Percentiles rank a stretch among this genome's conserved stretches.
Conservation (phyloP, 192 early-diverging fungal genomes). For the Geranomyces variabilis region DNA sequence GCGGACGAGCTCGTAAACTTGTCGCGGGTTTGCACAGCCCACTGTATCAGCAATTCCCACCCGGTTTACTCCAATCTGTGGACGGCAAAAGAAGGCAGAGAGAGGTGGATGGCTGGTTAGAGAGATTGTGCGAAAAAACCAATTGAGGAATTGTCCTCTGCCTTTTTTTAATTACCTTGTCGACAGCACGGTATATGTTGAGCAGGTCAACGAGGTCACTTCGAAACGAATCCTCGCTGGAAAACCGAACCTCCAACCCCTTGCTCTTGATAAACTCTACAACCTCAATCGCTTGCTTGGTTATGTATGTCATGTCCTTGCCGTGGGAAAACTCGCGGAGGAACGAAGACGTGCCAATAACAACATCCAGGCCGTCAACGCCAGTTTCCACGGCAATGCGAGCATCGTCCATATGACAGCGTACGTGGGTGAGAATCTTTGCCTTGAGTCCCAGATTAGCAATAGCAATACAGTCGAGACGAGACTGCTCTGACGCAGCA, state of each 20-base stretch:
- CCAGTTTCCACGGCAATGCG: conserved; percentile 95
- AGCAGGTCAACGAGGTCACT: conserved; percentile 96
- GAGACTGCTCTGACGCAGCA: conserved; percentile 95
- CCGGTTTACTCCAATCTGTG: conserved; percentile 89
- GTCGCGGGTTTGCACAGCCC: conserved; percentile 96
- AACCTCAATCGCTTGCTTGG: conserved; percentile 93
- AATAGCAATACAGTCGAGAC: conserved; percentile 88
- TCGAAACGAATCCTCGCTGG: conserved; percentile 97
- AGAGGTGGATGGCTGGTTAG: background rate
- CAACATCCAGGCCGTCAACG: conserved; percentile 96
- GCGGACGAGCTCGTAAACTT: conserved; percentile 96
- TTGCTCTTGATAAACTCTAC: conserved; percentile 94
- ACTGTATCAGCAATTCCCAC: conserved; percentile 99
- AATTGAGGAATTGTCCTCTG: too few species aligned
- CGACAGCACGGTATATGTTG: conserved; percentile 93
- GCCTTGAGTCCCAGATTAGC: conserved; percentile 92
- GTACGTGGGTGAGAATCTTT: conserved; percentile 94
- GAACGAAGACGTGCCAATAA: conserved; percentile 96
- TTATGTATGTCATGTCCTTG: conserved; percentile 99
- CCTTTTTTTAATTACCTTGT: too few species aligned
- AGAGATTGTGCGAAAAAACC: too few species aligned
- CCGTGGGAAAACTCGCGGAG: conserved; percentile 98
- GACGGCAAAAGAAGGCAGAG: conserved; percentile 1
- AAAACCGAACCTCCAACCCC: conserved; percentile 97
- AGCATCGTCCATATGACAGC: conserved; percentile 99